Evolutionary conservation across 2,329 filamentous ascomycete genomes (phyloP), one percentile per base, ranked within the genome.

Genomic region (Aspergillus awamori): DNA sequence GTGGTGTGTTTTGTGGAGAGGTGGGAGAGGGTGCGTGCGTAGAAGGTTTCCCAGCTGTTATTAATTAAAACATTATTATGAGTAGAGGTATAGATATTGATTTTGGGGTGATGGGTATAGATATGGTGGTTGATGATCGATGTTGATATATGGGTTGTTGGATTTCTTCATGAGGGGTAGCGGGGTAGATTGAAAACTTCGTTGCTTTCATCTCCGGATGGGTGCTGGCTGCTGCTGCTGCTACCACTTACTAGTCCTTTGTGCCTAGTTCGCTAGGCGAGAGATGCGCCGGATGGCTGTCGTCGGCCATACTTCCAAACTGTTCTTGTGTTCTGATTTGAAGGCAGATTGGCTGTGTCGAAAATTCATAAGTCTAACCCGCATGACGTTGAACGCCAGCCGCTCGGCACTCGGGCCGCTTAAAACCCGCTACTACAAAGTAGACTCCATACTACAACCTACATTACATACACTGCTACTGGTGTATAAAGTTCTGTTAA

Each of bases 221-320:
- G 15, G 26, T 36, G 33, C 11, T 36, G 33, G 30, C 11, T 15
- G 33, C 33, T 36, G 22, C 28, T 26, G 24, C 24, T 26, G 24
- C 24, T 30, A 3, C 28, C 2, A 83, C 87, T 70, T 81, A 96
- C 92, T 96, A 96, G 82, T 94, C 89, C 78, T 92, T 96, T 30
- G 92, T 97, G 54, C 94, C 94, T 30, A 98, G 86, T 75, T 86
- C 74, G 82, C 85, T 96, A 17, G 93, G 91, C 66, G 90, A 85
- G 26, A 97, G 87, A 69, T 90, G 86, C 1, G 78, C 78, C n/a
- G 88, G 89, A 62, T 81, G 83, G 17, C 53, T 66, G 4, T 72
- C 66, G 36, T 70, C 68, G 41, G 68, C 61, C 66, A 71, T 70
- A 53, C 39, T 61, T 49, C 59, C 49, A 57, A 39, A 5, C 26